Percentiles rank a stretch among this genome's conserved stretches.
Evolutionary conservation across 2,329 filamentous ascomycete species (phyloP).

Genomic region (Alternaria incomplexa): DNA sequence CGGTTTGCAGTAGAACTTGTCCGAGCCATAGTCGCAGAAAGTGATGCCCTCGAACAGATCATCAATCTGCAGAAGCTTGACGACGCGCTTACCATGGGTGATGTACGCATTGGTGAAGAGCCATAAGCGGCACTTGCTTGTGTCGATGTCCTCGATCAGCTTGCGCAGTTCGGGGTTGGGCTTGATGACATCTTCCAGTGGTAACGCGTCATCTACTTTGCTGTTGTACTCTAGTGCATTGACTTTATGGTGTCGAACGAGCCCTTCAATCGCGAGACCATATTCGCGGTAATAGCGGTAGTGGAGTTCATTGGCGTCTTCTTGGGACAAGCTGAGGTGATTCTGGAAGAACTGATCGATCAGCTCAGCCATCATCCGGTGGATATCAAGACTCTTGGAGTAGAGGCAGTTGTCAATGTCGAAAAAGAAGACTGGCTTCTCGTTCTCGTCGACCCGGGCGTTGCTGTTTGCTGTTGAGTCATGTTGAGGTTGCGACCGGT

Average conservation of each 20-base stretch:
- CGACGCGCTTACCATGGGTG: conserved; percentile 82
- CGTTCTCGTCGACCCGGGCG: conserved; percentile 33
- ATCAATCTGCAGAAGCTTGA: conserved; percentile 79
- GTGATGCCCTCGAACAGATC: conserved; percentile 95
- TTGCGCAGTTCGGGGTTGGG: conserved; percentile 76
- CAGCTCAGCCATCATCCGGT: conserved; percentile 84
- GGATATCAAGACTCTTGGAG: conserved; percentile 82
- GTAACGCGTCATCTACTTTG: conserved; percentile 93
- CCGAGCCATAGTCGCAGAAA: conserved; percentile 83
- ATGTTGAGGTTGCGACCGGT: conserved; percentile 3
- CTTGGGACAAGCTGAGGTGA: conserved; percentile 74
- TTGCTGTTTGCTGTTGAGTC: conserved; percentile 1
- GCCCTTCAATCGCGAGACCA: conserved; percentile 93
- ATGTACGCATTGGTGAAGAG: conserved; percentile 96
- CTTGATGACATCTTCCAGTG: conserved; percentile 82
- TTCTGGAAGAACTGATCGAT: conserved; percentile 72
- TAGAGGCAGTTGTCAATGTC: conserved; percentile 99
- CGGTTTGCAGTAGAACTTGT: conserved; percentile 86
- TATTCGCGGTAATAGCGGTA: conserved; percentile 94
- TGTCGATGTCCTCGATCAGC: conserved; percentile 83
- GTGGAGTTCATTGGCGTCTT: conserved; percentile 87
- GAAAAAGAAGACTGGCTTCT: conserved; percentile 71
- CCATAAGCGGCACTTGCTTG: conserved; percentile 84
- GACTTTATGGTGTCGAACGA: conserved; percentile 93
- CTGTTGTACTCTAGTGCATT: conserved; percentile 93